phyloP scores from a whole-genome alignment of 371 early-diverging fungal species.

The Mucor sp. region DNA sequence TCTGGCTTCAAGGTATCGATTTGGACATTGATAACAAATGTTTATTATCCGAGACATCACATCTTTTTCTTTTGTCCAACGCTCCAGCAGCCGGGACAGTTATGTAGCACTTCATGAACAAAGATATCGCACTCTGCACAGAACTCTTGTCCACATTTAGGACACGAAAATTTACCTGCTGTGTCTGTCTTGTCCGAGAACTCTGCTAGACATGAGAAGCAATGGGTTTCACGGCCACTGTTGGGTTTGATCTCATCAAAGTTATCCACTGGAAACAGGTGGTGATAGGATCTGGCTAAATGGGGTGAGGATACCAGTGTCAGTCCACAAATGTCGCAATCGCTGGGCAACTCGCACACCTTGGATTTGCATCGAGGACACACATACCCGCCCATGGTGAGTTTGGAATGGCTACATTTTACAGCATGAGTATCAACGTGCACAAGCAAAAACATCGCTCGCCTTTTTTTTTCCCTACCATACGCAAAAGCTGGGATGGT shows the following conservation, averaged over 20 bases:
- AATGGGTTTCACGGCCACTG: conserved; percentile 33
- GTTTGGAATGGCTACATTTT: conserved; percentile 68
- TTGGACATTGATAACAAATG: background rate
- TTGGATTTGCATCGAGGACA: conserved; percentile 89
- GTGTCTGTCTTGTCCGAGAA: conserved; percentile 39
- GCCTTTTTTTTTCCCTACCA: conserved; percentile 56
- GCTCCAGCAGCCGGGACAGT: conserved; percentile 87
- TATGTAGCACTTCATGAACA: conserved; percentile 92
- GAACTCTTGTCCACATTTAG: conserved; percentile 76
- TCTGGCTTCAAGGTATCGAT: background rate
- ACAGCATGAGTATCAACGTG: background rate
- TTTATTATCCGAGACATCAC: conserved; percentile 16
- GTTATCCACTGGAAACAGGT: conserved; percentile 89
- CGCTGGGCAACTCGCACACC: conserved; percentile 90
- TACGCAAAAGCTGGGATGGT: conserved; percentile 76
- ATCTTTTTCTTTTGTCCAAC: conserved; percentile 23
- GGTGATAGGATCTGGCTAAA: conserved; percentile 94
- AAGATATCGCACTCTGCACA: conserved; percentile 95
- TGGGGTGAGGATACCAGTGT: conserved; percentile 91
- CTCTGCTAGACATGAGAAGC: conserved; percentile 46
- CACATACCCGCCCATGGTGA: conserved; percentile 77
- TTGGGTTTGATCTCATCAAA: conserved; percentile 56
- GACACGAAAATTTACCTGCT: conserved; percentile 66
- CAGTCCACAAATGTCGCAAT: conserved; percentile 92
- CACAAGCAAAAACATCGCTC: background rate